Base-by-base conservation (phyloP, 345 rosid genomes). In the Triadica sebifera region DNA sequence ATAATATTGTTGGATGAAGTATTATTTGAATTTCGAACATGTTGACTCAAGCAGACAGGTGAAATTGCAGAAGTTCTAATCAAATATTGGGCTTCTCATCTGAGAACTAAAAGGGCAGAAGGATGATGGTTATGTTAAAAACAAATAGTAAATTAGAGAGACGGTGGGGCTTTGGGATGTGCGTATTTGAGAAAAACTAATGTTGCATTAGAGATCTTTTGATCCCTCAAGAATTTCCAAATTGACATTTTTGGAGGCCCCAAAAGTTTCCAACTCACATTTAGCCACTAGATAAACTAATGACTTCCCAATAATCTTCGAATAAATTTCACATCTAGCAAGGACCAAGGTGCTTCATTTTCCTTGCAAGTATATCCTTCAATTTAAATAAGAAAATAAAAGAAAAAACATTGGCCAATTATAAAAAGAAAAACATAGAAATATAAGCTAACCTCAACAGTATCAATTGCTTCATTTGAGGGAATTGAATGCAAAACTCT, bases 401-500 rank as follows among this genome's bases (percentile, higher is more conserved):
- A 43, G 56, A 59, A n/a, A 1, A 9, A 9, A 47, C 29, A 2
- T 4, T 0, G 13, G 56, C 7, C 2, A 7, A 15, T 53, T 57
- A 25, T 15, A 43, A 25, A 8, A 41, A 20, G 41, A 43, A 43
- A 73, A 41, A 46, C 34, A 34, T n/a, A 56, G n/a, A 61, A 47
- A 15, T 20, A 34, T 38, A 50, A 70, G 51, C 89, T 83, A 71
- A 91, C 92, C 92, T 91, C 97, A 38, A 91, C 97, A 22, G 88
- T 88, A 77, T 89, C 92, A 62, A 91, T 88, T 20, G 91, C 96
- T 88, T 95, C 99, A 38, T 88, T 91, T 43, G 98, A 82, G 59
- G 99, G 98, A 80, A 95, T 93, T 22, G 96, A 78, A 75, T 87
- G 93, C 39, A 90, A 85, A 63, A 91, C 98, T 81, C 99, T 95